phyloP scores from a whole-genome alignment of 192 early-diverging fungal genomes.

The Mortierella alpina region DNA sequence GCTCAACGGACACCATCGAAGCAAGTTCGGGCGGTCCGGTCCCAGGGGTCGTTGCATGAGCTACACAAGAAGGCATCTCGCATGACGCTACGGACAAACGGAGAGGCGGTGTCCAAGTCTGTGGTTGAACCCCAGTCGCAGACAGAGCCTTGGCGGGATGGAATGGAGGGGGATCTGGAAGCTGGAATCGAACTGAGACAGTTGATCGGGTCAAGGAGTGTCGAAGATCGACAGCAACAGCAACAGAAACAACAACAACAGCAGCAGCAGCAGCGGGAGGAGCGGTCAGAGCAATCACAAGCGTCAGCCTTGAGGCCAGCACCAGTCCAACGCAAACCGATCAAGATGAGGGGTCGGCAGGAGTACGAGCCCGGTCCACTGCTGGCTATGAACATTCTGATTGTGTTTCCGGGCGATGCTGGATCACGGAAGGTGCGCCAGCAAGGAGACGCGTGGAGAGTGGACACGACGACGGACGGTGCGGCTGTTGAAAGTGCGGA shows the following conservation, averaged over 20 bases:
- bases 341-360: constrained; percentile 46
- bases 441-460: constrained; percentile 22
- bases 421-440: constrained; percentile 28
- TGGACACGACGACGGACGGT: neutral
- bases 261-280: neutral
- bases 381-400: constrained; percentile 43
- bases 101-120: neutral
- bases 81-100: constrained; percentile 20
- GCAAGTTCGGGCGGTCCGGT: constrained; percentile 5
- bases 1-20: neutral
- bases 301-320: too few relatives aligned
- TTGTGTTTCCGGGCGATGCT: constrained; percentile 47
- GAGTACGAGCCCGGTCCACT: constrained; percentile 47
- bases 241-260: neutral
- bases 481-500: neutral
- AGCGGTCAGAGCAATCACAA: neutral
- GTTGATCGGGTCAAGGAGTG: neutral
- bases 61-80: constrained; percentile 18
- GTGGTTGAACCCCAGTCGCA: neutral
- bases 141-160: neutral
- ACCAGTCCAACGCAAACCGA: constrained; percentile 1
- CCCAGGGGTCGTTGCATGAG: constrained; percentile 36
- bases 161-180: constrained; percentile 1
- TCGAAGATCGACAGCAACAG: neutral
- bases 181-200: constrained; percentile 11